Base-by-base conservation (phyloP, 2,329 filamentous ascomycete species). In the Fusarium begoniae region DNA sequence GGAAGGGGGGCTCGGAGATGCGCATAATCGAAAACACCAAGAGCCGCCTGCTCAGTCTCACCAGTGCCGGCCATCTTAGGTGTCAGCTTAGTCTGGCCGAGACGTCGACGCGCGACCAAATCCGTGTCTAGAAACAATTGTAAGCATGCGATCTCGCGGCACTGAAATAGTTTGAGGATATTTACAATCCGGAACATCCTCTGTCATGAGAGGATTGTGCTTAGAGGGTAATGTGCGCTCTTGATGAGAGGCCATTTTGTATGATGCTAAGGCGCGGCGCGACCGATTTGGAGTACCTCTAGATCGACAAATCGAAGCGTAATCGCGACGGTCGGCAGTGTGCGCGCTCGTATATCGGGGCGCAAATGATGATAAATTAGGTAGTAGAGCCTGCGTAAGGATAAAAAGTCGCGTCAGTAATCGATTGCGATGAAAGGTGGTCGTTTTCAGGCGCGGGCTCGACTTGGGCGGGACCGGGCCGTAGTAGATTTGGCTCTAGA, bases 1-100 rank as follows among this genome's bases (percentile, higher is more conserved):
- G 96, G 96, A 53, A 99, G 86, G 20, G 96, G 96, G 69, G 95
- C 96, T 80, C 96, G 93, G 56, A 99, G 88, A 82, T 99, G 96
- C 74, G 95, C 96, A 83, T 99, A 99, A 83, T 98, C 96, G 81
- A 99, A 98, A 53, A 92, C 90, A 58, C 94, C 94, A 69, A 96
- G 87, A 76, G 92, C 91, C 75, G 92, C 88, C 53, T 90, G 87
- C 81, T 94, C 94, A 64, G 91, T 90, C 73, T 94, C 92, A 82
- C 91, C 90, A n/a, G 92, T 86, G 77, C 93, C 91, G 40, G 92
- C 91, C 79, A 94, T 91, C 85, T 95, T 96, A 59, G 95, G 91
- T 15, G 92, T 91, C 73, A 99, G 89, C 83, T 97, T 93, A 30
- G 96, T 99, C 84, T 98, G 95, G 53, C 96, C 96, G 51, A 99